Evolutionary conservation across 1,284 basidiomycete genomes (phyloP).

Genomic region (Naganishia cerealis): DNA sequence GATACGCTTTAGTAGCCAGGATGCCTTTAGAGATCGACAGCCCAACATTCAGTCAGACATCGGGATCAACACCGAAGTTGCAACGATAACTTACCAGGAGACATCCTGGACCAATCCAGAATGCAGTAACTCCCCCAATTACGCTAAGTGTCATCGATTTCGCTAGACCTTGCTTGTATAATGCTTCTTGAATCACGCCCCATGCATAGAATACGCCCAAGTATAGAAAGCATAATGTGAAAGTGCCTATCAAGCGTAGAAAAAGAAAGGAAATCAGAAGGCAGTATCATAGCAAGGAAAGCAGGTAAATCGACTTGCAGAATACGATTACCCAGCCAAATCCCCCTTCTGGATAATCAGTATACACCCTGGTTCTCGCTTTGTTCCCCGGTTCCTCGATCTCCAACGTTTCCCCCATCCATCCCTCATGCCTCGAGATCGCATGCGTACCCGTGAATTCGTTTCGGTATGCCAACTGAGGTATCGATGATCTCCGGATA

Average conservation of each 20-base stretch:
- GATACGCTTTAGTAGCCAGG: slow-evolving; percentile 29
- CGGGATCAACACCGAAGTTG: not conserved
- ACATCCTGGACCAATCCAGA: slow-evolving; percentile 39
- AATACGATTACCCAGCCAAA: slow-evolving; percentile 36
- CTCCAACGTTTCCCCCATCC: slow-evolving; percentile 11
- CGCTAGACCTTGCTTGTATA: slow-evolving; percentile 42
- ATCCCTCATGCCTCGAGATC: not conserved
- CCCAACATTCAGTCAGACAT: not conserved
- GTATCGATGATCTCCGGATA: slow-evolving; percentile 11
- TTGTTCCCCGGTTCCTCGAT: slow-evolving; percentile 6
- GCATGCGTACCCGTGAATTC: not conserved
- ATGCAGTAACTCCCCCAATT: slow-evolving; percentile 42
- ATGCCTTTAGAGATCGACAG: slow-evolving; percentile 18
- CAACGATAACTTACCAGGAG: slow-evolving; percentile 32
- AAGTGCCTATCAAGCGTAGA: slow-evolving; percentile 22
- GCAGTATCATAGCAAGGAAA: not conserved
- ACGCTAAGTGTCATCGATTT: slow-evolving; percentile 47
- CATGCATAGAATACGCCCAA: slow-evolving; percentile 47
- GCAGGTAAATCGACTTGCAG: slow-evolving; percentile 4
- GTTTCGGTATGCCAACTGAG: slow-evolving; percentile 10
- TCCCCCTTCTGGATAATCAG: slow-evolving; percentile 34
- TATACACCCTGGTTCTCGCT: slow-evolving; percentile 5
- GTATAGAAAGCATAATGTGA: slow-evolving; percentile 37
- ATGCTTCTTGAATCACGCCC: slow-evolving; percentile 46
- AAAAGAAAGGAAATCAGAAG: not conserved